Conservation (phyloP, 306 rosid genomes). For the Citrullus amarus region DNA sequence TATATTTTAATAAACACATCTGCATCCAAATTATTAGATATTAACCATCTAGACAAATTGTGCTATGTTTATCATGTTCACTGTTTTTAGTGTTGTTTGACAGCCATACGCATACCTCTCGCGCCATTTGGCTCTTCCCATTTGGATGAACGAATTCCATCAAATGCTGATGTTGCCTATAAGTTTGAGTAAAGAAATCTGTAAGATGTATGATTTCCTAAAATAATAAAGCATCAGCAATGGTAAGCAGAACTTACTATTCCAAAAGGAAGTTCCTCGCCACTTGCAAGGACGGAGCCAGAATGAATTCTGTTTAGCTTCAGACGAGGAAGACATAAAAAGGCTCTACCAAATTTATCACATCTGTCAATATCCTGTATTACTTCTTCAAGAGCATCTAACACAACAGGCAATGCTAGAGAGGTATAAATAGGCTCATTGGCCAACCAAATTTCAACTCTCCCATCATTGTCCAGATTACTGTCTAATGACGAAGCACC, state of each 20-base stretch:
- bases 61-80: background rate
- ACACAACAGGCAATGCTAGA: slow-evolving; percentile 64
- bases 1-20: background rate
- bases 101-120: slow-evolving; percentile 33
- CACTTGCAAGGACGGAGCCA: slow-evolving; percentile 68
- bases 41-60: background rate
- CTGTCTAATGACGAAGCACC: slow-evolving; percentile 45
- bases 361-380: slow-evolving; percentile 40
- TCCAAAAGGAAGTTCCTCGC: slow-evolving; percentile 89
- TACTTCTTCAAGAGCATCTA: slow-evolving; percentile 57
- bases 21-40: background rate
- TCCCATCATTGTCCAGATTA: slow-evolving; percentile 41
- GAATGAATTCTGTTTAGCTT: slow-evolving; percentile 80
- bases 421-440: slow-evolving; percentile 54
- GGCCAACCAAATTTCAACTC: slow-evolving; percentile 49
- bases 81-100: background rate
- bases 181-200: slow-evolving; percentile 18
- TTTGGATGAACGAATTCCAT: slow-evolving; percentile 54
- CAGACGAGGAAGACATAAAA: slow-evolving; percentile 50
- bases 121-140: slow-evolving; percentile 99
- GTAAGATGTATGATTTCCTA: background rate
- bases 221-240: slow-evolving; percentile 6
- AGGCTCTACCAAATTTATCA: slow-evolving; percentile 35
- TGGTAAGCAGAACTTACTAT: slow-evolving; percentile 57
- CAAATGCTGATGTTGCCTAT: slow-evolving; percentile 86